Evolutionary conservation across 352 stramenopile species (phyloP), one percentile per base, ranked within the genome.

Genomic region (Salisapilia sapeloensis): DNA sequence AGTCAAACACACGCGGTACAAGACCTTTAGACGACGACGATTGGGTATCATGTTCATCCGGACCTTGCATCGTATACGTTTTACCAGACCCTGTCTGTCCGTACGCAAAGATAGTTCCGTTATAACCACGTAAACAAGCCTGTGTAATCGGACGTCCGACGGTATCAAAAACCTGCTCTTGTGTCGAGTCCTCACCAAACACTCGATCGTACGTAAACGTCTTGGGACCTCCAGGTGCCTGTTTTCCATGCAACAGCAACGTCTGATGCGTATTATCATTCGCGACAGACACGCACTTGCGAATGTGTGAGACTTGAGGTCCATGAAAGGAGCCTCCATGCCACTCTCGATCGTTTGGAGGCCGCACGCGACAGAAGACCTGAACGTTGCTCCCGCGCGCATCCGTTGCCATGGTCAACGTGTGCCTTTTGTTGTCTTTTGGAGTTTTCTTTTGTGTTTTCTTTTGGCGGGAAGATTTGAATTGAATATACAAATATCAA

Each of bases 171-270:
- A 96, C 71, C 28, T 96, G 67, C 37, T 76, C 65, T 60, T 99
- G 93, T 12, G 49, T 77, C 23, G 89, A 63, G 18, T 75, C 56
- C 15, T 93, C 83, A 33, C 72, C 56, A 53, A 96, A 96, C 3
- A 95, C 80, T 27, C 62, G 60, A 48, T 96, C 86, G 41, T 96
- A 96, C 3, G 77, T 93, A 40, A 93, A 93, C n/a, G 51, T 64
- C 24, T 70, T 63, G 3, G 71, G 34, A 12, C 38, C 33, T 15
- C 35, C 42, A 11, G 49, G 22, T 20, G 46, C 46, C 30, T 67
- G 50, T 21, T 77, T 74, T 24, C 52, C 58, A 9, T 75, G 52
- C 6, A 89, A 47, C 23, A 69, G 43, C 29, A 84, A 36, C 14
- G 62, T 79, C 53, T 82, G 61, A 25, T 66, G 65, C 25, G 52